Evolutionary conservation across 805 yeast species (phyloP).

Genomic region (Suhomyces sp.): DNA sequence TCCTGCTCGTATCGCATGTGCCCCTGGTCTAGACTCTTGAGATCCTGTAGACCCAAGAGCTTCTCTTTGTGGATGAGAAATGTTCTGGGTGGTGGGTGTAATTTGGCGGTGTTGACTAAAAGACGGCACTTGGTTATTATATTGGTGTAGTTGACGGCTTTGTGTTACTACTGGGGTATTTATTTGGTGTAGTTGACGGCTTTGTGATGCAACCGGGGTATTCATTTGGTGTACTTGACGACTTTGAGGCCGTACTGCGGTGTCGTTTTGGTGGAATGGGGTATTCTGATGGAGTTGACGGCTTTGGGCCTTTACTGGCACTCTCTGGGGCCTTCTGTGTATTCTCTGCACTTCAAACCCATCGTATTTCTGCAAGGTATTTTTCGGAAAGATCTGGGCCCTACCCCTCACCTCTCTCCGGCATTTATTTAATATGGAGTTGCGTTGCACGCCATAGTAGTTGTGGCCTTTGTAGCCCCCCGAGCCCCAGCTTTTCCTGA

Average conservation of each 20-base stretch:
- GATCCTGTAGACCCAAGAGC: background rate
- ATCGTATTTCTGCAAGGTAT: conserved; percentile 11
- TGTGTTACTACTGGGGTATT: background rate
- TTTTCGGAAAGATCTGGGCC: background rate
- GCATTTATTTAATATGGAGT: conserved; percentile 35
- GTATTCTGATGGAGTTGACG: background rate
- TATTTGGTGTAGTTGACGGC: background rate
- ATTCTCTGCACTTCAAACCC: conserved; percentile 14
- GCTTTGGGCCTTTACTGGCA: background rate
- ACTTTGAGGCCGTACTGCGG: too few relatives aligned
- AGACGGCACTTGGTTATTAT: background rate
- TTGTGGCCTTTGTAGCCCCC: conserved; percentile 1
- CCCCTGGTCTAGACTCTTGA: background rate
- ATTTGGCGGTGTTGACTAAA: background rate
- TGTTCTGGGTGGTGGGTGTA: background rate
- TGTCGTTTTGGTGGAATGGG: too few relatives aligned
- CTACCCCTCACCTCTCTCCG: conserved; percentile 24
- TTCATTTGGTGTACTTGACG: background rate
- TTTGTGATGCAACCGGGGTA: background rate
- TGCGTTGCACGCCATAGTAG: conserved; percentile 5
- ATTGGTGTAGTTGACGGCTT: background rate
- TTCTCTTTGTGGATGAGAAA: background rate
- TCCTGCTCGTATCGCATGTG: background rate
- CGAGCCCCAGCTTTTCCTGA: conserved; percentile 11
- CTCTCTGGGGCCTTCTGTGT: background rate